phyloP scores from a whole-genome alignment of 2,329 filamentous ascomycete species.

The Fusarium tjaetaba region DNA sequence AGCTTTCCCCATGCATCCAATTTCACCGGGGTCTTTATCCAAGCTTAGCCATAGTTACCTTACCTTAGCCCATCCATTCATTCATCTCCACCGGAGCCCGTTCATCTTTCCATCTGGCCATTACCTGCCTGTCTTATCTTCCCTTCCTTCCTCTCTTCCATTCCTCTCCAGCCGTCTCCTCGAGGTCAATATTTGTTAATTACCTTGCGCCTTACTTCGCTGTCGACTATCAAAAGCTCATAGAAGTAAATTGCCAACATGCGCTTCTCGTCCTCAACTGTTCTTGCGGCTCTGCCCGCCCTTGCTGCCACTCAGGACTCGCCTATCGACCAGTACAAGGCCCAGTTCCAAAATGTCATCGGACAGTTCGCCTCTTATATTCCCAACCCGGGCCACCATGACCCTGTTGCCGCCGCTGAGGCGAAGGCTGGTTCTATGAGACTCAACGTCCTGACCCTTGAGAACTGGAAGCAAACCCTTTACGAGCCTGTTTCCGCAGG shows the following conservation, averaged over 20 bases:
- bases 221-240: neutral
- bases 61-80: constrained; percentile 11
- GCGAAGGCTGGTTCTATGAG: constrained; percentile 54
- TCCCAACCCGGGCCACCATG: constrained; percentile 57
- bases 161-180: constrained; percentile 12
- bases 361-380: constrained; percentile 66
- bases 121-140: constrained; percentile 22
- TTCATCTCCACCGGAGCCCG: constrained; percentile 37
- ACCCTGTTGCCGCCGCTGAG: constrained; percentile 54
- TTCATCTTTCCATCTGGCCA: constrained; percentile 28
- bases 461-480: constrained; percentile 77
- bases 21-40: constrained; percentile 37
- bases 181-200: neutral
- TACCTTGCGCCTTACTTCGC: neutral
- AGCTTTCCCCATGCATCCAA: constrained; percentile 37
- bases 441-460: constrained; percentile 67
- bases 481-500: constrained; percentile 68
- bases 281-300: constrained; percentile 65
- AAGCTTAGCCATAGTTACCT: constrained; percentile 3
- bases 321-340: constrained; percentile 66
- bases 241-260: constrained; percentile 52
- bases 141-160: constrained; percentile 14
- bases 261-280: constrained; percentile 65
- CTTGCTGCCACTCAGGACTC: constrained; percentile 63
- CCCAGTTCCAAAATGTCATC: constrained; percentile 71